phyloP scores from a whole-genome alignment of 2,329 filamentous ascomycete species.

The Ophiocordyceps camponoti-leonardi region DNA sequence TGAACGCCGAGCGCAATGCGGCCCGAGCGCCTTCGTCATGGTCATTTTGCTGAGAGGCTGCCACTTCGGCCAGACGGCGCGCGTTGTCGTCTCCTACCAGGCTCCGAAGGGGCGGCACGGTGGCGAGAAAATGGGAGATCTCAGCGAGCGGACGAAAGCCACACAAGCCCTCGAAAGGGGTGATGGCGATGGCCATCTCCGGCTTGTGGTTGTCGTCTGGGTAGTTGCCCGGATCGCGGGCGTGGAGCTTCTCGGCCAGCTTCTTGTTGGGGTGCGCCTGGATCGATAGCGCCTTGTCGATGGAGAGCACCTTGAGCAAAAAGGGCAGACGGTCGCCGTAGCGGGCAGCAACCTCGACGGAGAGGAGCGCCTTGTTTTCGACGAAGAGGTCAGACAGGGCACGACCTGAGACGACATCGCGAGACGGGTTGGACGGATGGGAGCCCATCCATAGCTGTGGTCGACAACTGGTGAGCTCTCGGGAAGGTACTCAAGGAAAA shows the following conservation, averaged over 20 bases:
- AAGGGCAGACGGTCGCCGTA: constrained; percentile 81
- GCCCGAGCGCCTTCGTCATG: constrained; percentile 51
- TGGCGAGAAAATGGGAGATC: constrained; percentile 66
- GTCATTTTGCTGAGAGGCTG: constrained; percentile 23
- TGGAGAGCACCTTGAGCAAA: constrained; percentile 93
- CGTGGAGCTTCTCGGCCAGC: constrained; percentile 71
- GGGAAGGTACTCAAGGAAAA: background rate
- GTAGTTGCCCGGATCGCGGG: constrained; percentile 80
- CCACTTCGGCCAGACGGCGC: constrained; percentile 33
- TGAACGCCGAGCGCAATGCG: constrained; percentile 59
- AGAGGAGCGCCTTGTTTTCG: constrained; percentile 73
- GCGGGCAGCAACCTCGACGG: constrained; percentile 50
- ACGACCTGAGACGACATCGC: constrained; percentile 67
- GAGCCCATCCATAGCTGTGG: constrained; percentile 97
- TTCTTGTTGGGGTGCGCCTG: constrained; percentile 96
- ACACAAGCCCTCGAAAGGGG: constrained; percentile 87
- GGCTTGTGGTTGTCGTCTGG: constrained; percentile 99
- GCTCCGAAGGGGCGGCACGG: constrained; percentile 36
- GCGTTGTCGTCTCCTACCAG: constrained; percentile 51
- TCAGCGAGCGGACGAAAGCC: constrained; percentile 81
- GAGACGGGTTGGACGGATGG: constrained; percentile 88
- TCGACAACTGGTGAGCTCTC: background rate
- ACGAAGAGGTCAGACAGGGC: constrained; percentile 75
- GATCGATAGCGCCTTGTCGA: constrained; percentile 90
- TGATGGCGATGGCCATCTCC: constrained; percentile 97